Evolutionary conservation across 1,284 basidiomycete genomes (phyloP).

Genomic region (Rhodotorula sp.): DNA sequence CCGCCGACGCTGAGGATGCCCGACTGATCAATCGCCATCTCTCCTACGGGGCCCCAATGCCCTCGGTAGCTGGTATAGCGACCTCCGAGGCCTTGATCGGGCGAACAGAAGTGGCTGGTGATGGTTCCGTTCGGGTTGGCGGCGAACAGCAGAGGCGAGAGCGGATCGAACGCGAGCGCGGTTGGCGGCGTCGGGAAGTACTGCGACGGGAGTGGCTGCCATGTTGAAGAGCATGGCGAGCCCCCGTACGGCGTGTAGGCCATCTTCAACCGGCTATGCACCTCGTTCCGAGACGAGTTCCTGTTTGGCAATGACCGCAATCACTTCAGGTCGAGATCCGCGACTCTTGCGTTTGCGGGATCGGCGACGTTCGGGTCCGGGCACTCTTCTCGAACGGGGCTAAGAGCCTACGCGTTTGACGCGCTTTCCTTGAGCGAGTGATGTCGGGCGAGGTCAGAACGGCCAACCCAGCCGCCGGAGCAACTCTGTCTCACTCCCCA

Average conservation of each 20-base stretch:
- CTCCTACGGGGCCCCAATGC: constrained; percentile 43
- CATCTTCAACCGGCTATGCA: constrained; percentile 4
- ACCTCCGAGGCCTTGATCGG: constrained; percentile 18
- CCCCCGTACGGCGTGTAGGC: constrained; percentile 14
- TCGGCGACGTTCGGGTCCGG: too few relatives aligned
- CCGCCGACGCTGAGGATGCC: constrained; percentile 48
- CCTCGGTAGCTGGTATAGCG: constrained; percentile 45
- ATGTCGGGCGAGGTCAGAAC: too few relatives aligned
- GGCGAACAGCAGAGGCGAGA: constrained; percentile 35
- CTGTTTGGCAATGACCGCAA: too few relatives aligned
- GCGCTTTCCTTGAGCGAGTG: too few relatives aligned
- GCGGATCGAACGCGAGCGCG: constrained; percentile 31
- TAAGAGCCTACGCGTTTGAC: too few relatives aligned
- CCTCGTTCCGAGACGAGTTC: too few relatives aligned
- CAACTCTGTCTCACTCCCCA: too few relatives aligned
- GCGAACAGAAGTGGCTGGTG: constrained; percentile 32
- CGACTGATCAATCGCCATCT: constrained; percentile 48
- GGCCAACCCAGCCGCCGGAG: too few relatives aligned
- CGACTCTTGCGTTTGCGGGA: too few relatives aligned
- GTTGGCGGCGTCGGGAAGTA: constrained; percentile 32
- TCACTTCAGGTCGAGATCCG: too few relatives aligned
- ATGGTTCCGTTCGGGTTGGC: constrained; percentile 30
- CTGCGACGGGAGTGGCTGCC: constrained; percentile 34
- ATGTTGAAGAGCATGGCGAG: constrained; percentile 1
- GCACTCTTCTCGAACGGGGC: too few relatives aligned